Evolutionary conservation across 2,329 filamentous ascomycete genomes (phyloP).

Genomic region (Cytospora piceicola): DNA sequence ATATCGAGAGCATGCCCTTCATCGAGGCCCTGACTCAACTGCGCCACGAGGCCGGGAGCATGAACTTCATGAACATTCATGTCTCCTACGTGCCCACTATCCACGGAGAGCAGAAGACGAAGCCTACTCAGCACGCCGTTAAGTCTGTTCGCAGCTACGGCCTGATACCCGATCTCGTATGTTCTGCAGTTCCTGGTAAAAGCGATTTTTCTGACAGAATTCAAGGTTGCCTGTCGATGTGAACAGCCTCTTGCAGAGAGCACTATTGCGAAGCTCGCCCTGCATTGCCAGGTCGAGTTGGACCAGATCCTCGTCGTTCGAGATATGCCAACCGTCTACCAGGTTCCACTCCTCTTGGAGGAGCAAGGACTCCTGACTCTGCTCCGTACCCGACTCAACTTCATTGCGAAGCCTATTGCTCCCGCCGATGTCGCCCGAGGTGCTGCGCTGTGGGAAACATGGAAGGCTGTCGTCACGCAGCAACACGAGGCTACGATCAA

Average conservation of each 20-base stretch:
- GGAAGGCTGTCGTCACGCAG: constrained; percentile 71
- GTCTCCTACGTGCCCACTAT: constrained; percentile 82
- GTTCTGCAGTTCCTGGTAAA: constrained; percentile 30
- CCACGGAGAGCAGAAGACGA: constrained; percentile 84
- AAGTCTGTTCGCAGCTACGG: constrained; percentile 82
- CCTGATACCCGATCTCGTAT: constrained; percentile 69
- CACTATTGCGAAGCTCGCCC: constrained; percentile 85
- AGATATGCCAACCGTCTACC: constrained; percentile 89
- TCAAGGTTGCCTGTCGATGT: constrained; percentile 88
- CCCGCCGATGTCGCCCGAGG: constrained; percentile 65
- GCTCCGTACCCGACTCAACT: constrained; percentile 67
- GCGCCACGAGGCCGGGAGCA: constrained; percentile 69
- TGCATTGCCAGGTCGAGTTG: constrained; percentile 83
- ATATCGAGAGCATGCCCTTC: constrained; percentile 87
- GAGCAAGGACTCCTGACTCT: constrained; percentile 74
- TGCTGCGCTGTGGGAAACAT: constrained; percentile 72
- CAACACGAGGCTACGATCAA: constrained; percentile 71
- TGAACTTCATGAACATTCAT: constrained; percentile 87
- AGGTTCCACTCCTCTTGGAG: constrained; percentile 89
- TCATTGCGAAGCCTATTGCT: constrained; percentile 61
- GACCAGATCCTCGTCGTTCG: constrained; percentile 89
- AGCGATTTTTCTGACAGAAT: constrained; percentile 31
- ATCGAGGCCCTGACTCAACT: constrained; percentile 85
- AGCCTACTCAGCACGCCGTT: constrained; percentile 92
- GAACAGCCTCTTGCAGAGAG: constrained; percentile 72